These are phyloP conservation scores for Blastosporella zonata DNA, from an alignment of 1,284 basidiomycete genomes.

Conservation along the genomic window DNA sequence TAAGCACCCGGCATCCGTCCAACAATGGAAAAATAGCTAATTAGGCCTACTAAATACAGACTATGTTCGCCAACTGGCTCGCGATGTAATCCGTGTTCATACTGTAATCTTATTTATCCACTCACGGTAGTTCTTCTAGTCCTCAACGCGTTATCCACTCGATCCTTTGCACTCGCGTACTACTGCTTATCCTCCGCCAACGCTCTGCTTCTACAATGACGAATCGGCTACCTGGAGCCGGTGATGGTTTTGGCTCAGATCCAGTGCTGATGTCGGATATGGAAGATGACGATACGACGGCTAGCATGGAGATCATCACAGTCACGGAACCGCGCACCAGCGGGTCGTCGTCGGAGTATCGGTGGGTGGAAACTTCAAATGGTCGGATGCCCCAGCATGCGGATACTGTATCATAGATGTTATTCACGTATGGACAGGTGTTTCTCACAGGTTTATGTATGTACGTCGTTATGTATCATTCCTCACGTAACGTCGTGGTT, in stretches of 20 bases:
- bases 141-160: conserved; percentile 43
- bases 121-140: conserved; percentile 19
- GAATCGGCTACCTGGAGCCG: conserved; percentile 16
- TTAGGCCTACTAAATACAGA: conserved; percentile 12
- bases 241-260: neutral
- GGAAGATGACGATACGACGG: conserved; percentile 22
- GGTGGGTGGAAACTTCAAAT: neutral
- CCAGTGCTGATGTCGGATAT: conserved; percentile 22
- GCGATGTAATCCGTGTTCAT: conserved; percentile 30
- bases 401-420: too few relatives aligned
- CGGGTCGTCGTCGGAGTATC: neutral
- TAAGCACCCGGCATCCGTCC: conserved; percentile 20
- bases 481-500: too few relatives aligned
- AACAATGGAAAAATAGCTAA: neutral
- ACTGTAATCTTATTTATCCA: neutral
- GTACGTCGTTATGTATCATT: too few relatives aligned
- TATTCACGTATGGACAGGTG: too few relatives aligned
- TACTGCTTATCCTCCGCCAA: conserved; percentile 36
- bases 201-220: conserved; percentile 20
- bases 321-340: neutral
- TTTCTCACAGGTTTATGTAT: too few relatives aligned
- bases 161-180: conserved; percentile 38
- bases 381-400: too few relatives aligned
- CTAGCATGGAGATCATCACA: conserved; percentile 19
- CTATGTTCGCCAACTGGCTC: conserved; percentile 36